Evolutionary conservation across 2,329 filamentous ascomycete species (phyloP).

Genomic region (Colletotrichum costaricense): DNA sequence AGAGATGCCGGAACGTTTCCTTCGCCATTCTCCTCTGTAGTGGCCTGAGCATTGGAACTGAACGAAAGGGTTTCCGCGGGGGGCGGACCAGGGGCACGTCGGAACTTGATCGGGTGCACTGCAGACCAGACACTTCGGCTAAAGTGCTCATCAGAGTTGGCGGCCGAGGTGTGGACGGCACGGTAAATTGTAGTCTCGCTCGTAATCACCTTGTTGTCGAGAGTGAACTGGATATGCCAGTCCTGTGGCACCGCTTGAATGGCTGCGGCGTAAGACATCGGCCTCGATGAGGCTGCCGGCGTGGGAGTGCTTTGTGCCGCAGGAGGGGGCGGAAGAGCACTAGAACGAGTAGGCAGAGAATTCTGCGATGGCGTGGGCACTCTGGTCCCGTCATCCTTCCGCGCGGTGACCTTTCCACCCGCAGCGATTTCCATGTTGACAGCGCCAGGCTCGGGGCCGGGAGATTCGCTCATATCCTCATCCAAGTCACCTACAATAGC

Average conservation of each 20-base stretch:
- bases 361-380: constrained; percentile 83
- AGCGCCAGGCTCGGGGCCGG: constrained; percentile 83
- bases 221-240: constrained; percentile 97
- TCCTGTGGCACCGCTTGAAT: constrained; percentile 86
- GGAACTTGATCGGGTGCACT: constrained; percentile 92
- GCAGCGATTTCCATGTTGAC: constrained; percentile 92
- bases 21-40: constrained; percentile 64
- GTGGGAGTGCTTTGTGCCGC: constrained; percentile 56
- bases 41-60: constrained; percentile 58
- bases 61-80: constrained; percentile 77
- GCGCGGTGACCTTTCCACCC: constrained; percentile 88
- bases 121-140: constrained; percentile 89
- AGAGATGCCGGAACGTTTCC: constrained; percentile 79
- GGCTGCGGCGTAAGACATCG: constrained; percentile 86
- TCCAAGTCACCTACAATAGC: constrained; percentile 92
- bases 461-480: constrained; percentile 80
- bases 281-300: constrained; percentile 65
- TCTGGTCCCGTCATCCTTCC: constrained; percentile 90
- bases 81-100: constrained; percentile 84
- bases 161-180: constrained; percentile 78
- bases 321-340: constrained; percentile 52
- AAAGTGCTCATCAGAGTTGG: constrained; percentile 69
- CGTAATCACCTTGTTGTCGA: constrained; percentile 84
- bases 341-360: constrained; percentile 51
- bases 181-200: constrained; percentile 97